Evolutionary conservation across 768 basidiomycete species (phyloP).

Genomic region (Lentinula edodes): DNA sequence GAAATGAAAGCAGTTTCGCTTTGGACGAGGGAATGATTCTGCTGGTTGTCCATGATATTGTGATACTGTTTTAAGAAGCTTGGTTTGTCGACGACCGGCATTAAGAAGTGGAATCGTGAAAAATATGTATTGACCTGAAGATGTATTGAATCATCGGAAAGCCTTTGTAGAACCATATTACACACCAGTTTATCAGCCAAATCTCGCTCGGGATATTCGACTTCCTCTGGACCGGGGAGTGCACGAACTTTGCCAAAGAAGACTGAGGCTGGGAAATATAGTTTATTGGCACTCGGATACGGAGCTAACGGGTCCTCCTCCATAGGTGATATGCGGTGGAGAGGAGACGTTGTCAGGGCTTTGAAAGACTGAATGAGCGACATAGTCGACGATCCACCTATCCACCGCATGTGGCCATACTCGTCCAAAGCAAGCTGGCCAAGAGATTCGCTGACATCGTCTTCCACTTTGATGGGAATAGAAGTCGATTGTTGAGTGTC

Average conservation of each 20-base stretch:
- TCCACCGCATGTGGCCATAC: constrained; percentile 88
- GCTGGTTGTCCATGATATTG: constrained; percentile 65
- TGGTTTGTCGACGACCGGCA: constrained; percentile 85
- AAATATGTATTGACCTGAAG: constrained; percentile 83
- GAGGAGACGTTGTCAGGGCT: constrained; percentile 60
- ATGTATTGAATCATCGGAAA: constrained; percentile 17
- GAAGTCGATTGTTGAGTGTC: constrained; percentile 29
- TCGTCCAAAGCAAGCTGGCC: constrained; percentile 87
- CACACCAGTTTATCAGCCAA: constrained; percentile 82
- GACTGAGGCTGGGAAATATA: constrained; percentile 84
- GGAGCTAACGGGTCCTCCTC: constrained; percentile 78
- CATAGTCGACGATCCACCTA: constrained; percentile 89
- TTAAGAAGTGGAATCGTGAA: constrained; percentile 77
- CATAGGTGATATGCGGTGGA: constrained; percentile 77
- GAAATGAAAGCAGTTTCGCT: constrained; percentile 72
- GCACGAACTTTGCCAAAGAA: constrained; percentile 85
- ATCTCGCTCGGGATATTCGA: constrained; percentile 81
- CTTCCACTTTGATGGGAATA: constrained; percentile 52
- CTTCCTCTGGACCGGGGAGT: constrained; percentile 78
- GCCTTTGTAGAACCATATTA: constrained; percentile 13
- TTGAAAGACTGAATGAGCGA: constrained; percentile 86
- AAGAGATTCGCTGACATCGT: constrained; percentile 80
- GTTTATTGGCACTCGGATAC: constrained; percentile 74
- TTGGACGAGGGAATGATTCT: constrained; percentile 47
- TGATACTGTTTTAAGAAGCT: constrained; percentile 72